Evolutionary conservation across 768 basidiomycete species (phyloP).

Genomic region (Lactarius deliciosus): DNA sequence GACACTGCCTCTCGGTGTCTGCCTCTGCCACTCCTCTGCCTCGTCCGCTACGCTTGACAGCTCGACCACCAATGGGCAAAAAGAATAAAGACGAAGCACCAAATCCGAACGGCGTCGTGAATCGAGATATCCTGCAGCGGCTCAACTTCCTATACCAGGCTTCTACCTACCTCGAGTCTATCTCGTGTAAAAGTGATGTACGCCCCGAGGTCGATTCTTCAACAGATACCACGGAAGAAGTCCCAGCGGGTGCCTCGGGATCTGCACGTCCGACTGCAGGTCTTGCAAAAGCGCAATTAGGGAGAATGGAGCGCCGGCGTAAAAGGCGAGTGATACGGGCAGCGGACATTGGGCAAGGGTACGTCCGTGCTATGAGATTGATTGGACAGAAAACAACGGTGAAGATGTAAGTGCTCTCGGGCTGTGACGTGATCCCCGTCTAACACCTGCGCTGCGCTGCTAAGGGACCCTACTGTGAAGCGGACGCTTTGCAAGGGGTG

Average conservation of each 20-base stretch:
- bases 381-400: conserved; percentile 77
- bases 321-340: conserved; percentile 36
- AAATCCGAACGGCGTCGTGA: conserved; percentile 56
- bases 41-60: neutral
- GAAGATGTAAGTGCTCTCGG: conserved; percentile 56
- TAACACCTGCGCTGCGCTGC: neutral
- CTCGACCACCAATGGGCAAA: conserved; percentile 56
- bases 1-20: neutral
- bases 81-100: conserved; percentile 54
- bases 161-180: conserved; percentile 56
- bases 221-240: neutral
- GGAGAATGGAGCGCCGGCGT: conserved; percentile 15
- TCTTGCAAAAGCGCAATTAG: neutral
- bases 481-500: conserved; percentile 76
- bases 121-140: conserved; percentile 77
- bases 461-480: conserved; percentile 82
- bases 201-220: neutral
- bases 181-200: conserved; percentile 28
- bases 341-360: conserved; percentile 60
- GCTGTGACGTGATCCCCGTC: neutral
- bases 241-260: neutral
- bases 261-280: neutral
- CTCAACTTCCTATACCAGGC: conserved; percentile 87
- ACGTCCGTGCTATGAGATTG: conserved; percentile 62
- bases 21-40: neutral